Base-by-base conservation (phyloP, 75 land plant species). In the Selaginella tamariscina region DNA sequence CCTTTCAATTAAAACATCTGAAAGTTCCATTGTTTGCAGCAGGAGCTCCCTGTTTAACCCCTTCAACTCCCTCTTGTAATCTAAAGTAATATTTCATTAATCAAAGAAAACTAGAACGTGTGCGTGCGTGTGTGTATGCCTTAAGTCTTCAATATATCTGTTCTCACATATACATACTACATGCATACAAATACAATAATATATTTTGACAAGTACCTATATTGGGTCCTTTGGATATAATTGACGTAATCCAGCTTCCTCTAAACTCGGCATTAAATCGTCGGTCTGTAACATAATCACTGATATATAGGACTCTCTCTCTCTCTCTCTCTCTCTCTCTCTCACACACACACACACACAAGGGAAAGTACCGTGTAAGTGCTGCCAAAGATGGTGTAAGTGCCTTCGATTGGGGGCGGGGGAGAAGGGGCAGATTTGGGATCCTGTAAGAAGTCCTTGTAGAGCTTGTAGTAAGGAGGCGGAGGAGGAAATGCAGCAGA, bases 201-300 rank as follows among this genome's bases (percentile, higher is more conserved):
- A 11, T 49, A 11, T 49, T 49, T 49, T 49, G 54, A 49, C 54
- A 20, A 11, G 31, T 70, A 88, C 97, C 95, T 66, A 86, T 56
- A 71, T 84, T 81, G 20, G 90, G 22, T 82, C 82, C 33, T 81
- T 81, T 0, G 96, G 90, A 57, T 92, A 92, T 28, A 92, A 63
- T 63, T 92, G 97, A 24, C 97, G 85, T 27, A 92, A 84, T n/a
- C 97, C 95, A 64, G 86, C 90, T 59, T 92, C 97, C 68, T 92
- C 97, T 72, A 92, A 79, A 69, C 84, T 80, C 27, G 97, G 97
- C 55, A 89, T 85, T 68, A 78, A 70, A 57, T 86, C 95, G 74
- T 86, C 82, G 26, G 94, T 88, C 96, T 88, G 68, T 56, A 56
- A 32, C n/a, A n/a, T n/a, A n/a, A n/a, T n/a, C n/a, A n/a, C n/a